Evolutionary conservation across 2,329 filamentous ascomycete genomes (phyloP).

Genomic region (Pyricularia sp.): DNA sequence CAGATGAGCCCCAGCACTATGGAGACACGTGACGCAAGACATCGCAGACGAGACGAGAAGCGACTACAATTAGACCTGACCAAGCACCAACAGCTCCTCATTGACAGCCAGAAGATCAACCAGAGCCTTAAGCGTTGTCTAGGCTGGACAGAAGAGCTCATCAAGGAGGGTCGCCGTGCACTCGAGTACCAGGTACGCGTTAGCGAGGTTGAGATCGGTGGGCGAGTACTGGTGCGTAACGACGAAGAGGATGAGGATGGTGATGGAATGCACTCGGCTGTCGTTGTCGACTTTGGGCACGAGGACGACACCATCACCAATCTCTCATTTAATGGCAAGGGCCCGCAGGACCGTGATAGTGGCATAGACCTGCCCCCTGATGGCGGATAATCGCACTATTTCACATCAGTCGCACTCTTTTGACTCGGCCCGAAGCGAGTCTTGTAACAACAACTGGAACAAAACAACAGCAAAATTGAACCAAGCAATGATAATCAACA

Average conservation of each 20-base stretch:
- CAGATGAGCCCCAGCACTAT: constrained; percentile 25
- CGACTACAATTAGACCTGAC: constrained; percentile 73
- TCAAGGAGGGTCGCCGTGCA: constrained; percentile 77
- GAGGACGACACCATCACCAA: constrained; percentile 9
- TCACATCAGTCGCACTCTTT: background rate
- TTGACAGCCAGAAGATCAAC: constrained; percentile 91
- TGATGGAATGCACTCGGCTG: constrained; percentile 8
- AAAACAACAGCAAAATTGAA: background rate
- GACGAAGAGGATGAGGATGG: constrained; percentile 45
- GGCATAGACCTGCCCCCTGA: constrained; percentile 35
- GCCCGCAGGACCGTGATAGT: constrained; percentile 36
- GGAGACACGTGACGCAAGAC: constrained; percentile 30
- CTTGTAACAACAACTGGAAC: background rate
- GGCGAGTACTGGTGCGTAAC: constrained; percentile 55
- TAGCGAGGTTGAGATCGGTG: constrained; percentile 70
- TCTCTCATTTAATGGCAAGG: constrained; percentile 13
- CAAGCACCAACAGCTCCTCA: constrained; percentile 76
- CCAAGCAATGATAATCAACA: background rate
- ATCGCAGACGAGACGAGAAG: constrained; percentile 66
- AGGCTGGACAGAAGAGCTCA: constrained; percentile 79
- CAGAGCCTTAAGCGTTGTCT: constrained; percentile 84
- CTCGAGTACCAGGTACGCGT: constrained; percentile 69
- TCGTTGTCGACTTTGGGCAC: constrained; percentile 13
- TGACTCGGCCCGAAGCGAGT: background rate
- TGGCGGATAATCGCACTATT: constrained; percentile 14